phyloP scores from a whole-genome alignment of 805 yeast species.

The Kodamaea hsintzibuensis region DNA sequence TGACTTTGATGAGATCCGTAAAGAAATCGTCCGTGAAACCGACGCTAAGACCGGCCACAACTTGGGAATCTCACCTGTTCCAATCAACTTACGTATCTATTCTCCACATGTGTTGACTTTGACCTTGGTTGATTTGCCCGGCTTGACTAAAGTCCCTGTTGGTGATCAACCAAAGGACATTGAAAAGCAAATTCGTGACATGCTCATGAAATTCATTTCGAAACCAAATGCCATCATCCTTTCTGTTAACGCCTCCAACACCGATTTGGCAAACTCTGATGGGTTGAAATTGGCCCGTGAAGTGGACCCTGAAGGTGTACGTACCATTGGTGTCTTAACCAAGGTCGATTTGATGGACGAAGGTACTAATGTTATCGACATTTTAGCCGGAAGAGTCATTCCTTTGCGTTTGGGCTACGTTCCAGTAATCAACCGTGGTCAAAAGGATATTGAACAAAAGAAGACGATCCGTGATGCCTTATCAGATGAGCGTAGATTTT shows the following conservation, averaged over 20 bases:
- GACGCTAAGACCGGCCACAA: constrained; percentile 79
- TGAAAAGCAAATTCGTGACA: constrained; percentile 89
- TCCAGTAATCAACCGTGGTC: constrained; percentile 86
- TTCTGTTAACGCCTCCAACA: constrained; percentile 84
- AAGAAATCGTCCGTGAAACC: constrained; percentile 89
- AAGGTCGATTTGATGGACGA: constrained; percentile 97
- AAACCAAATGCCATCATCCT: constrained; percentile 94
- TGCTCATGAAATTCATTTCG: constrained; percentile 89
- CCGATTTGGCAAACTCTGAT: constrained; percentile 95
- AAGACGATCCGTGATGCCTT: constrained; percentile 89
- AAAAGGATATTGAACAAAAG: constrained; percentile 86
- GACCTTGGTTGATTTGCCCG: constrained; percentile 95
- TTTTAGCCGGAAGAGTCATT: constrained; percentile 91
- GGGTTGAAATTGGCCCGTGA: constrained; percentile 95
- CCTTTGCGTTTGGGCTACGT: constrained; percentile 95
- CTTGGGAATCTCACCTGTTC: constrained; percentile 87
- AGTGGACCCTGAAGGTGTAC: constrained; percentile 93
- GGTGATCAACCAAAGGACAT: constrained; percentile 99
- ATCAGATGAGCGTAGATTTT: constrained; percentile 73
- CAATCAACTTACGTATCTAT: constrained; percentile 88
- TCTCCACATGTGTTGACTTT: constrained; percentile 93
- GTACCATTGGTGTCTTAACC: constrained; percentile 96
- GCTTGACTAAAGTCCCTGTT: constrained; percentile 96
- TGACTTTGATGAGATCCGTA: constrained; percentile 85
- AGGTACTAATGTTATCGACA: constrained; percentile 96